Evolutionary conservation across 768 basidiomycete species (phyloP).

Genomic region (Mycena pura): DNA sequence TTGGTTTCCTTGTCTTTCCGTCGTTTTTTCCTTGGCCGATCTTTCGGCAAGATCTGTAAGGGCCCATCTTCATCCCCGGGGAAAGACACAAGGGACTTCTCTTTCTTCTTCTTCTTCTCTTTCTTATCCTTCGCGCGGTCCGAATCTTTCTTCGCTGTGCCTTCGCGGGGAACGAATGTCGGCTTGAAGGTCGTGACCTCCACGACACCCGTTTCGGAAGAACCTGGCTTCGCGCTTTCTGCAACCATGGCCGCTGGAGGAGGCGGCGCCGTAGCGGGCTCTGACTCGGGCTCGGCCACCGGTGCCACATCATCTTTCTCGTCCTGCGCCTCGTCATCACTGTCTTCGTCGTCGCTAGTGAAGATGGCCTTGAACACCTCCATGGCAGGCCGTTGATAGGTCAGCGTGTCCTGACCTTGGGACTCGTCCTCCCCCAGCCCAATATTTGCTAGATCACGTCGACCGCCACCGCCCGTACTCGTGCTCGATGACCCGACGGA

Average conservation of each 20-base stretch:
- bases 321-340: conserved; percentile 66
- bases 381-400: conserved; percentile 86
- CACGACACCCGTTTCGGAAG: conserved; percentile 2
- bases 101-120: conserved; percentile 52
- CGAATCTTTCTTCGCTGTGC: conserved; percentile 44
- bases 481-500: conserved; percentile 26
- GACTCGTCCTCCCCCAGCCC: conserved; percentile 92
- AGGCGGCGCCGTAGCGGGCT: conserved; percentile 18
- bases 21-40: conserved; percentile 45
- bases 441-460: conserved; percentile 77
- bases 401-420: conserved; percentile 87
- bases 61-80: conserved; percentile 54
- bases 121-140: conserved; percentile 42
- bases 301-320: conserved; percentile 33
- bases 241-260: conserved; percentile 18
- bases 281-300: conserved; percentile 12
- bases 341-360: conserved; percentile 91
- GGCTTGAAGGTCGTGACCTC: conserved; percentile 86
- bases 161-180: conserved; percentile 78
- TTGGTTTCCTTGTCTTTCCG: conserved; percentile 43
- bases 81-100: conserved; percentile 65
- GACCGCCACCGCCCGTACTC: conserved; percentile 37
- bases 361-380: conserved; percentile 99
- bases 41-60: conserved; percentile 30
- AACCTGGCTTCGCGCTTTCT: conserved; percentile 5